Conservation (phyloP, 495 filamentous ascomycete species). For the Staphylotrichum tortipilum region DNA sequence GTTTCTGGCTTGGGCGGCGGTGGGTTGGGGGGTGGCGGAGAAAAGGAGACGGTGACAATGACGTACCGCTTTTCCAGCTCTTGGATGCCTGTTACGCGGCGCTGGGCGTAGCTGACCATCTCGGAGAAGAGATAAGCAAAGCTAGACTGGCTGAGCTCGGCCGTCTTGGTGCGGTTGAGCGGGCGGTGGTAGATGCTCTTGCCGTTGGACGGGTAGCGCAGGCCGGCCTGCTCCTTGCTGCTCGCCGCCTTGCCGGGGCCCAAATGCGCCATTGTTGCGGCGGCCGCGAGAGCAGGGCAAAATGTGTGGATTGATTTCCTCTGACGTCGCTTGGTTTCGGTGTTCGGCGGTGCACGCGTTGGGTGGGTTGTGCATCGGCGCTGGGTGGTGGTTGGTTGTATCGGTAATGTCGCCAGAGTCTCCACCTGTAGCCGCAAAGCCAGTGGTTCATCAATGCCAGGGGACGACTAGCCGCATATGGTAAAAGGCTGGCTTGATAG, state of each 20-base stretch:
- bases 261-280: conserved; percentile 7
- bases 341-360: no score
- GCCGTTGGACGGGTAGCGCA: conserved; percentile 86
- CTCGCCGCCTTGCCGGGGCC: conserved; percentile 7
- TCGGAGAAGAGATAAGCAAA: conserved; percentile 95
- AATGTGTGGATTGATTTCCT: no score
- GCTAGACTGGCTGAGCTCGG: conserved; percentile 81
- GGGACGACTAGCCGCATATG: background rate
- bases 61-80: conserved; percentile 85
- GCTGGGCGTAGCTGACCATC: conserved; percentile 95
- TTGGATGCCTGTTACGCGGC: conserved; percentile 79
- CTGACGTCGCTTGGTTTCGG: background rate
- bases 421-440: no score
- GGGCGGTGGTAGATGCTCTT: conserved; percentile 98
- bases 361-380: no score
- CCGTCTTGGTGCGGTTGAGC: conserved; percentile 74
- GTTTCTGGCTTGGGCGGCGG: background rate
- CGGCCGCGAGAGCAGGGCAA: no score
- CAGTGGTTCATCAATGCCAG: no score
- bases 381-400: no score
- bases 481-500: no score
- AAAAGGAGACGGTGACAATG: conserved; percentile 1
- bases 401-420: no score
- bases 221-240: conserved; percentile 37
- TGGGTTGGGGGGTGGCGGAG: background rate